These are phyloP conservation scores for Jatropha podagrica DNA, from an alignment of 441 rosid species.

Conservation along the genomic window DNA sequence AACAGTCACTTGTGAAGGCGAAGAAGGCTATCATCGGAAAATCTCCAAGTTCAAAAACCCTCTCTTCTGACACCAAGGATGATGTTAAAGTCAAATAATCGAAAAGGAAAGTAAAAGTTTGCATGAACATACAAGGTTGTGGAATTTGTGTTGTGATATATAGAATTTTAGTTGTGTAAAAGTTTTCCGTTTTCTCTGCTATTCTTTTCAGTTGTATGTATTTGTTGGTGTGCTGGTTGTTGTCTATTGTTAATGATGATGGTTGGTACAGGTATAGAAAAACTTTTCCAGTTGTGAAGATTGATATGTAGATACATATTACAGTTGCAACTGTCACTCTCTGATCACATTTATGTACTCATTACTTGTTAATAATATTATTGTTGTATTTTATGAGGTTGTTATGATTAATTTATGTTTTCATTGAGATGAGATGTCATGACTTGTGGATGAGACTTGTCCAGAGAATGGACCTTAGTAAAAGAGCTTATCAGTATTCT, in stretches of 20 bases:
- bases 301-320: constrained; percentile 11
- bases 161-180: constrained; percentile 4
- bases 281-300: constrained; percentile 12
- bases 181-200: neutral
- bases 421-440: neutral
- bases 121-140: constrained; percentile 13
- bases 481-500: neutral
- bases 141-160: constrained; percentile 8
- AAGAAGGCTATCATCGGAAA: constrained; percentile 69
- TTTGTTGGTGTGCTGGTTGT: constrained; percentile 16
- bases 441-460: neutral
- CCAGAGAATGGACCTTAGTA: neutral
- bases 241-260: constrained; percentile 10
- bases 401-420: neutral
- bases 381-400: neutral
- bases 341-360: neutral
- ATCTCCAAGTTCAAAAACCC: constrained; percentile 54
- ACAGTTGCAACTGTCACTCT: neutral
- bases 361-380: neutral
- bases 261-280: neutral
- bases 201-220: constrained; percentile 17
- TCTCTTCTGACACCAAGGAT: constrained; percentile 32
- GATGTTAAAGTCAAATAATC: constrained; percentile 50
- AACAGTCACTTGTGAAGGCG: constrained; percentile 63
- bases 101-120: neutral